Evolutionary conservation across 495 filamentous ascomycete species (phyloP).

Genomic region (Filosporella fistucella): DNA sequence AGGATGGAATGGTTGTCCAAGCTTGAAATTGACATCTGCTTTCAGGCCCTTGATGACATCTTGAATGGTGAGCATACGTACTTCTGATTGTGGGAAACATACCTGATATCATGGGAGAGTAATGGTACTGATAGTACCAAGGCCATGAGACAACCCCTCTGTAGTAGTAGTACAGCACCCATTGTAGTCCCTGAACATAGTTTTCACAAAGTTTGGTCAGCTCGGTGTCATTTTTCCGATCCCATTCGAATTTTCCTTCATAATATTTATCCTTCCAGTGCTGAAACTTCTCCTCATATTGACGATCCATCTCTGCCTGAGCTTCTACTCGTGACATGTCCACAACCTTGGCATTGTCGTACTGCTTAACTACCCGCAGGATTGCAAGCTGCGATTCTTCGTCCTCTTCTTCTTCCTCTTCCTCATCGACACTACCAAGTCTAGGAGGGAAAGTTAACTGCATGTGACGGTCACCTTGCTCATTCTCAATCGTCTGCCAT

Average conservation of each 20-base stretch:
- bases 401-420: conserved; percentile 65
- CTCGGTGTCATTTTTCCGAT: conserved; percentile 75
- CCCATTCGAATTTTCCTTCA: conserved; percentile 82
- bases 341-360: conserved; percentile 81
- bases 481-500: conserved; percentile 77
- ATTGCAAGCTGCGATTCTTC: conserved; percentile 84
- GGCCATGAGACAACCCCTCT: conserved; percentile 96
- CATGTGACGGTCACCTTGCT: conserved; percentile 74
- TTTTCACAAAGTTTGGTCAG: conserved; percentile 84
- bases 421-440: conserved; percentile 47
- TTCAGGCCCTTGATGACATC: conserved; percentile 86
- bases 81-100: conserved; percentile 10
- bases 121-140: conserved; percentile 97
- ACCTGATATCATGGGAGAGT: conserved; percentile 94
- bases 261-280: conserved; percentile 96
- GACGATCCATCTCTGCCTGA: conserved; percentile 67
- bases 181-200: conserved; percentile 96
- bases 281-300: conserved; percentile 82
- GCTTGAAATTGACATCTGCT: conserved; percentile 84
- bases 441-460: conserved; percentile 64
- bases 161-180: conserved; percentile 99
- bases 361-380: conserved; percentile 76
- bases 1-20: conserved; percentile 91
- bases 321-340: conserved; percentile 77
- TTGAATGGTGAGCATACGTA: conserved; percentile 22